Evolutionary conservation across 495 filamentous ascomycete species (phyloP), one percentile per base, ranked within the genome.

Genomic region (Hypoxylon lenormandii): DNA sequence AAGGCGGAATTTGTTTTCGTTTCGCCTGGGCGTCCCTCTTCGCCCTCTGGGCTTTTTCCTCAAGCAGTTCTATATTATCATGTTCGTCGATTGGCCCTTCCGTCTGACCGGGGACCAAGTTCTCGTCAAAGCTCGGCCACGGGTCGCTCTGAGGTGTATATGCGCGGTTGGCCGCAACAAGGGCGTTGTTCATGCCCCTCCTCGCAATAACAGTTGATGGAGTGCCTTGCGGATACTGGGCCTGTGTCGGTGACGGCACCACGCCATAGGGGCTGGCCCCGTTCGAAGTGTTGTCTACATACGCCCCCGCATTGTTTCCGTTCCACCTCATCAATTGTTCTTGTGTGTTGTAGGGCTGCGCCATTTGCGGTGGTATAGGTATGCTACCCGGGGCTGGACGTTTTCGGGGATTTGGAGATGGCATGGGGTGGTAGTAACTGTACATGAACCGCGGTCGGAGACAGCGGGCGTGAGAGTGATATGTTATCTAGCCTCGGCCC

Each of bases 1-100:
- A 99, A 10, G 95, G 95, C 2, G 95, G 96, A 36, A 99, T 98
- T 73, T 93, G 91, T 79, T 97, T 97, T 62, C 92, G 81, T 75
- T 97, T 96, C 2, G 89, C 82, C 78, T 91, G 89, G 2, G 92
- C 89, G 21, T 97, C 93, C 73, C 87, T 85, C 81, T 94, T 96
- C 13, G 93, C 93, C 47, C 85, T 77, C 63, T 86, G 74, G 10
- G 92, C 93, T 74, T 84, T 89, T 74, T 89, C 85, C 72, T 94
- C 91, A 7, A 97, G 84, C 28, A 91, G 83, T 51, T 92, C 91
- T 59, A 93, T 81, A 65, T 87, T 90, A 66, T 94, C 91, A 80
- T 82, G 85, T 78, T 81, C 87, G 76, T 78, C 86, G 72, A 78
- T 78, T 57, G 38, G 75, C 64, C 67, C 77, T 67, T 68, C 80